Base-by-base conservation (phyloP, 139 green algal species). In the Chlamydomonas sp. region DNA sequence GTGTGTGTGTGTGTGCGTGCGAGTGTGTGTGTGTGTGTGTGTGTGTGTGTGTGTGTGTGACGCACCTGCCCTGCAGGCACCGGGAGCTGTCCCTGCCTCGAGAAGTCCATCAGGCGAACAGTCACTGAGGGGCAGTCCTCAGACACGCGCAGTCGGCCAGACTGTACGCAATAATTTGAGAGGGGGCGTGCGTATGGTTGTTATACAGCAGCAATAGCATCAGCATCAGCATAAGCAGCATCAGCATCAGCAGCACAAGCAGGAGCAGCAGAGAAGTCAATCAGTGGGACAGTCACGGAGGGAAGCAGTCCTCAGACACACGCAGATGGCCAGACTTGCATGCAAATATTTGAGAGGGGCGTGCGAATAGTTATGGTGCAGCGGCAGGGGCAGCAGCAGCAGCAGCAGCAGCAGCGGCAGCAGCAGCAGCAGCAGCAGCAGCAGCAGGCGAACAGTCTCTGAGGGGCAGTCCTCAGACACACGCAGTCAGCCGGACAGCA, bases 31-130 rank as follows among this genome's bases (percentile, higher is more conserved):
- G n/a, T n/a, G n/a, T n/a, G n/a, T n/a, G n/a, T n/a, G n/a, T n/a
- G n/a, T n/a, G n/a, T n/a, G n/a, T n/a, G n/a, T n/a, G n/a, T n/a
- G n/a, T n/a, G 43, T 54, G 20, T 13, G 43, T 13, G 43, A 16
- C 22, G 63, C 63, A 48, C 36, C 22, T 50, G 10, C 33, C 66
- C 76, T 35, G 79, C 76, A 20, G 74, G 76, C 2, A 58, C 63
- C 37, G 81, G 70, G 43, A 87, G 49, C 58, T 84, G 79, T 13
- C 81, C 81, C 67, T 75, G 67, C 13, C 81, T 54, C 0, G 62
- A 67, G 28, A 38, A 54, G 58, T 84, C 79, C 63, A 80, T 63
- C 26, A 84, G 20, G 0, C 79, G 71, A 48, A 84, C 72, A 35
- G 79, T 49, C 72, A 84, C 74, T n/a, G 68, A 79, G 16, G 30